Evolutionary conservation across 495 filamentous ascomycete genomes (phyloP).

Genomic region (Neurospora sp.): DNA sequence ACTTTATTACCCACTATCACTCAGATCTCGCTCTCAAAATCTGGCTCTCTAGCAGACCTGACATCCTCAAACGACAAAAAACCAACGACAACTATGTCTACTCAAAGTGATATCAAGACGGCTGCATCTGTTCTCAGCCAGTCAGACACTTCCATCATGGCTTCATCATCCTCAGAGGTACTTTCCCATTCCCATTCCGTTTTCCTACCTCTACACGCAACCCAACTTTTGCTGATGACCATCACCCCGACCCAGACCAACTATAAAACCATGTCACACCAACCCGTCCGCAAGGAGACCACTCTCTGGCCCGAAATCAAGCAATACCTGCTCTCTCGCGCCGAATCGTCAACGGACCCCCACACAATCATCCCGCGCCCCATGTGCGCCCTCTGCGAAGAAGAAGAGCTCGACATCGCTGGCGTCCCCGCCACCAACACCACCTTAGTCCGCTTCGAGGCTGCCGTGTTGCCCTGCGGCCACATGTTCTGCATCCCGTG

Average conservation of each 20-base stretch:
- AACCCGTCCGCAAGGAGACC: neutral
- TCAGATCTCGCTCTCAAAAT: neutral
- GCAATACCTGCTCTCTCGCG: neutral
- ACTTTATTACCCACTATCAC: neutral
- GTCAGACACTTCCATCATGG: neutral
- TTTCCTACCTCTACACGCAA: neutral
- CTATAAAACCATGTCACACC: neutral
- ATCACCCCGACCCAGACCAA: neutral
- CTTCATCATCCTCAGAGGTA: neutral
- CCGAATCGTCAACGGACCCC: neutral
- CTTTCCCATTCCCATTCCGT: neutral
- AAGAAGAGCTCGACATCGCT: neutral
- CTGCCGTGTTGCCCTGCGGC: neutral
- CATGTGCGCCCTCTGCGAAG: neutral
- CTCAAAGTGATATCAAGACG: neutral
- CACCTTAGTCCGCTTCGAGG: neutral
- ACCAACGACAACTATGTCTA: neutral
- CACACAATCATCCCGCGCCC: neutral
- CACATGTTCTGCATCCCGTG: neutral
- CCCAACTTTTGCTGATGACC: neutral
- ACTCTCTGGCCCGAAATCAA: neutral
- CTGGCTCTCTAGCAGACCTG: neutral
- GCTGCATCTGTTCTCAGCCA: neutral
- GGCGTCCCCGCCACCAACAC: neutral
- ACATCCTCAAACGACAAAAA: neutral